These are phyloP conservation scores for Naganishia sp. DNA, from an alignment of 1,284 basidiomycete species.

Conservation along the genomic window DNA sequence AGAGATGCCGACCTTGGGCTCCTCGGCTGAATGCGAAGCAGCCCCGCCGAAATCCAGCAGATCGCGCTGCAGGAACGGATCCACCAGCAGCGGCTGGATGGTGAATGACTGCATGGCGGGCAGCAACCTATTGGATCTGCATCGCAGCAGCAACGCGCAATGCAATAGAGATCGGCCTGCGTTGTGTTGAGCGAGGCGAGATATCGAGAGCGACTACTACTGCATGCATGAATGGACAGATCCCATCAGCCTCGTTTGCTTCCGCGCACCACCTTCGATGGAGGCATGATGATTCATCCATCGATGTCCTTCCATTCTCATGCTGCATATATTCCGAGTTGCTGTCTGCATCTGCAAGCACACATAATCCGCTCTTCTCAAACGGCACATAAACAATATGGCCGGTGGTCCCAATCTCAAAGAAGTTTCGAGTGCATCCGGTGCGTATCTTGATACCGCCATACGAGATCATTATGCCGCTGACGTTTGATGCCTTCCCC, in stretches of 20 bases:
- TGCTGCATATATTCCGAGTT: too few species aligned
- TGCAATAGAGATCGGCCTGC: too few species aligned
- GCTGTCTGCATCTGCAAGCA: too few species aligned
- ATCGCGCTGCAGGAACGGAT: conserved; percentile 45
- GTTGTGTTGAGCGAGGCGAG: too few species aligned
- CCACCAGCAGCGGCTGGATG: conserved; percentile 45
- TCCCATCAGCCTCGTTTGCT: too few species aligned
- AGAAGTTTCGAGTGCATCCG: conserved; percentile 29
- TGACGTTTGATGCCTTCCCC: conserved; percentile 2
- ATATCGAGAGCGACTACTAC: too few species aligned
- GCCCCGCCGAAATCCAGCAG: conserved; percentile 45
- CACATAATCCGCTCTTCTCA: background rate
- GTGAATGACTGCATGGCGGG: conserved; percentile 39
- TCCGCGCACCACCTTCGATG: too few species aligned
- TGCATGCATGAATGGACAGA: too few species aligned
- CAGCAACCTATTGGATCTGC: background rate
- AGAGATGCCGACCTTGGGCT: conserved; percentile 34
- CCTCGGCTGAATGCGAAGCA: conserved; percentile 32
- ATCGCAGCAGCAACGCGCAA: background rate
- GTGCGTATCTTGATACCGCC: conserved; percentile 8
- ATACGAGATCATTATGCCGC: background rate
- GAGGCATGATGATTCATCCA: too few species aligned
- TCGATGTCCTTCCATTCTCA: too few species aligned
- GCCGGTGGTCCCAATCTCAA: conserved; percentile 30
- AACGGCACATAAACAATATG: conserved; percentile 1